Base-by-base conservation (phyloP, 2,329 filamentous ascomycete species). In the Elsinoe perseae region DNA sequence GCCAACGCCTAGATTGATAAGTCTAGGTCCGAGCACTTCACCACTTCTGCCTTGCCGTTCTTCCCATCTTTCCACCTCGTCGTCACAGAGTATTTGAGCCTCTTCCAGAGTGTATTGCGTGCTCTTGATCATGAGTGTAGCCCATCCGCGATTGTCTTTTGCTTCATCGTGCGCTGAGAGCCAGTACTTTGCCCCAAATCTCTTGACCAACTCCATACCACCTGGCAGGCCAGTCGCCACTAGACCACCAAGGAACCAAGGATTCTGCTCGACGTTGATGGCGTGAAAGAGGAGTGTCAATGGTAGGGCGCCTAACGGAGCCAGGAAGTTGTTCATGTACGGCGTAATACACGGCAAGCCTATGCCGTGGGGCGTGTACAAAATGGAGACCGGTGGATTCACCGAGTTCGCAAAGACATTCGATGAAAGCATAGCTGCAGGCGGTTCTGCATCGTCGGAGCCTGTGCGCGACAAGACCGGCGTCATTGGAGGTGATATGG, bases 341-440 rank as follows among this genome's bases (percentile, higher is more conserved):
- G 78, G 70, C 27, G 74, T 69, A 8, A 87, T 70, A 20, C 75
- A 71, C 4, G 73, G 65, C 62, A 80, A 81, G 0, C 76, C 72
- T 36, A 82, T 78, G 10, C 83, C 83, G 63, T 86, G 82, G 0
- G 84, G 83, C 0, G 82, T 82, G 68, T 82, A 87, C 50, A 87
- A 71, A 40, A 86, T 69, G 0, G 81, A 85, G 18, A 56, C 14
- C 4, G 53, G 38, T 8, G 34, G 20, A 10, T 28, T 16, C 16
- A 9, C n/a, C 3, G 12, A 14, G 4, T 10, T 14, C n/a, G 27
- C 16, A 20, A 52, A 52, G n/a, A 52, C 16, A n/a, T 52, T 52
- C 6, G 48, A 52, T 4, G 48, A 18, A 2, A 52, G 9, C 2
- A 38, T 12, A 10, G 48, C 30, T 25, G 36, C 28, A n/a, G n/a